Evolutionary conservation across 1,284 basidiomycete genomes (phyloP).

Genomic region (Xerocomus cyaneibrunnescens): DNA sequence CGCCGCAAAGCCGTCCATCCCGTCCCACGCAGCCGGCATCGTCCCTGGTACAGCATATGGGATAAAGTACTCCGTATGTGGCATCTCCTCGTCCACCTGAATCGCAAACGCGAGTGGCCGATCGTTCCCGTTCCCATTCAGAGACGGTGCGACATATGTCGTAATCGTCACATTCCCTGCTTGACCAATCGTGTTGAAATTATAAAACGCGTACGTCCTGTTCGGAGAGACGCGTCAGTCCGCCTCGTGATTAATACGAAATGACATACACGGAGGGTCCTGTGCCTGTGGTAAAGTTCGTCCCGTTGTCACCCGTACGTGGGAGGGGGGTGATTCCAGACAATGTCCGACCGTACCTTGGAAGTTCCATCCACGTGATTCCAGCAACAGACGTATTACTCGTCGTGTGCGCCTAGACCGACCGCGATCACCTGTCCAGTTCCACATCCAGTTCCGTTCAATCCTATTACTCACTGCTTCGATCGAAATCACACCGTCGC

Average conservation of each 20-base stretch:
- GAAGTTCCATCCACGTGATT: constrained; percentile 49
- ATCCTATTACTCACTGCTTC: constrained; percentile 43
- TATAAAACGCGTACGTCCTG: constrained; percentile 17
- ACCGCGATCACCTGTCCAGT: too few relatives aligned
- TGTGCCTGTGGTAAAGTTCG: constrained; percentile 41
- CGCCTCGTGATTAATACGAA: neutral
- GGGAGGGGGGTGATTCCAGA: constrained; percentile 65
- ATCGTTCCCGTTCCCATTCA: neutral
- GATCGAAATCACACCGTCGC: constrained; percentile 56
- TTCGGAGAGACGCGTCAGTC: constrained; percentile 10
- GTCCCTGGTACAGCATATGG: constrained; percentile 46
- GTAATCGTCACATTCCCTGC: neutral
- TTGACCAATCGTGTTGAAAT: constrained; percentile 1
- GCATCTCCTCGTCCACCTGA: neutral
- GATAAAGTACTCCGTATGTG: constrained; percentile 40
- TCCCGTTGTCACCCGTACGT: constrained; percentile 46
- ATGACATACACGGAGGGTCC: constrained; percentile 16
- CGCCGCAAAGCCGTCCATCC: constrained; percentile 24
- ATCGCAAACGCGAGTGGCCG: neutral
- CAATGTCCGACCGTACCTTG: constrained; percentile 44
- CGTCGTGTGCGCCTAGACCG: constrained; percentile 41
- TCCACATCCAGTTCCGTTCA: neutral
- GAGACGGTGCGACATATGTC: neutral
- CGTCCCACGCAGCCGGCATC: constrained; percentile 48
- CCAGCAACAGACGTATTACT: constrained; percentile 53